phyloP scores from a whole-genome alignment of 148 eudicot species.

The Polygonum maritimum region DNA sequence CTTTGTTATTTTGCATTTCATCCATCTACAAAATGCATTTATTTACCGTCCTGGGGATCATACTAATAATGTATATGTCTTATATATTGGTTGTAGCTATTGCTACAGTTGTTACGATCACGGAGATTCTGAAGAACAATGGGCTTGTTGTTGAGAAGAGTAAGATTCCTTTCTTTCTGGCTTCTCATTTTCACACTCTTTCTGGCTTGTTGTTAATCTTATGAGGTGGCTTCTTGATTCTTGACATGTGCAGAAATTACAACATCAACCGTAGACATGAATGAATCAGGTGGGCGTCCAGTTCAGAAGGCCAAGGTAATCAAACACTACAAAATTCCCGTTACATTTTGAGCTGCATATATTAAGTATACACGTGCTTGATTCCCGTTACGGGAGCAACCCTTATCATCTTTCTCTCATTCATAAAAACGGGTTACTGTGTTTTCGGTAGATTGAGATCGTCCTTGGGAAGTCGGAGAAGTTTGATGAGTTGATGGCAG shows the following conservation, averaged over 20 bases:
- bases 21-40: neutral
- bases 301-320: conserved; percentile 72
- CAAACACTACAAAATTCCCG: neutral
- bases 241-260: conserved; percentile 35
- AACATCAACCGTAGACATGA: conserved; percentile 57
- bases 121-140: conserved; percentile 70
- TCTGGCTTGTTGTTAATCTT: neutral
- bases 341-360: neutral
- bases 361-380: neutral
- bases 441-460: conserved; percentile 47
- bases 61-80: neutral
- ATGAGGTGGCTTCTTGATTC: neutral
- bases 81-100: conserved; percentile 37
- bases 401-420: neutral
- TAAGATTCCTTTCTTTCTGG: conserved; percentile 17
- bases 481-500: conserved; percentile 83
- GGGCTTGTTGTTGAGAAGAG: conserved; percentile 67
- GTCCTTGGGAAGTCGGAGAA: conserved; percentile 63
- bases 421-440: neutral
- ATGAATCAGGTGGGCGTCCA: conserved; percentile 56
- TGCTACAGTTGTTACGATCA: conserved; percentile 61
- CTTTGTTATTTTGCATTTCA: neutral
- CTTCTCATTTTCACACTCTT: neutral
- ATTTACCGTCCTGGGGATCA: neutral
- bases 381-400: neutral